A percentile compares a stretch with the other conserved stretches of the same genome.
Conservation (phyloP, 2,329 filamentous ascomycete species). For the Cladosporium colombiae region DNA sequence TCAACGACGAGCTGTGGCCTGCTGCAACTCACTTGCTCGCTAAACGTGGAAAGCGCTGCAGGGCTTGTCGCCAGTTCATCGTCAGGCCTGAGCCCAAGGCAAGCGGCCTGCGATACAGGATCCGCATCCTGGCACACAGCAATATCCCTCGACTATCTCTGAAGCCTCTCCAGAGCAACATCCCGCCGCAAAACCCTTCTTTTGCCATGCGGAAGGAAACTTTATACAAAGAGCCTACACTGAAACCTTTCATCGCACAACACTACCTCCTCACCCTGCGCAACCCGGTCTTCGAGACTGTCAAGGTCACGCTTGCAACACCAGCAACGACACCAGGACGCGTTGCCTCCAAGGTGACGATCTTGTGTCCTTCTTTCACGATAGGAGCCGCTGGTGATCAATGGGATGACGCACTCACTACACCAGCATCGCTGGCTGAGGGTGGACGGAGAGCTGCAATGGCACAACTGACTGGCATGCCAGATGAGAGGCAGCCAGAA, state of each 20-base stretch:
- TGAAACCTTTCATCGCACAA: slow-evolving; percentile 51
- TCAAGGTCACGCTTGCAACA: slow-evolving; percentile 84
- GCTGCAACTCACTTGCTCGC: slow-evolving; percentile 81
- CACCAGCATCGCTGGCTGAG: slow-evolving; percentile 25
- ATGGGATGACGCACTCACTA: slow-evolving; percentile 82
- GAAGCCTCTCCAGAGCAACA: slow-evolving; percentile 49
- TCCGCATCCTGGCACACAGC: slow-evolving; percentile 79
- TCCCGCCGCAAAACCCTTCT: slow-evolving; percentile 25
- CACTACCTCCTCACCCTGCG: slow-evolving; percentile 89
- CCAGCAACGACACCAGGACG: slow-evolving; percentile 76
- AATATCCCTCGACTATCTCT: slow-evolving; percentile 84
- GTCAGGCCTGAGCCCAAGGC: slow-evolving; percentile 92
- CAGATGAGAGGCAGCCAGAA: slow-evolving; percentile 66
- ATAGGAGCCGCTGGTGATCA: slow-evolving; percentile 92
- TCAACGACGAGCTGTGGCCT: slow-evolving; percentile 75
- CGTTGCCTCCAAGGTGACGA: slow-evolving; percentile 78
- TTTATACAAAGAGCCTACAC: slow-evolving; percentile 19
- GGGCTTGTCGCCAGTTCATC: slow-evolving; percentile 89
- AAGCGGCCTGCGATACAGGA: slow-evolving; percentile 84
- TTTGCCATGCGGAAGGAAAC: slow-evolving; percentile 30
- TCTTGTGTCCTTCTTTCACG: slow-evolving; percentile 91
- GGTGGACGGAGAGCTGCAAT: slow-evolving; percentile 35
- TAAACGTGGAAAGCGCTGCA: slow-evolving; percentile 91
- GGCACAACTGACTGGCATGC: slow-evolving; percentile 39
- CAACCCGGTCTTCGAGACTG: slow-evolving; percentile 90